phyloP scores from a whole-genome alignment of 2,329 filamentous ascomycete genomes.

The Alternaria brassicicola region DNA sequence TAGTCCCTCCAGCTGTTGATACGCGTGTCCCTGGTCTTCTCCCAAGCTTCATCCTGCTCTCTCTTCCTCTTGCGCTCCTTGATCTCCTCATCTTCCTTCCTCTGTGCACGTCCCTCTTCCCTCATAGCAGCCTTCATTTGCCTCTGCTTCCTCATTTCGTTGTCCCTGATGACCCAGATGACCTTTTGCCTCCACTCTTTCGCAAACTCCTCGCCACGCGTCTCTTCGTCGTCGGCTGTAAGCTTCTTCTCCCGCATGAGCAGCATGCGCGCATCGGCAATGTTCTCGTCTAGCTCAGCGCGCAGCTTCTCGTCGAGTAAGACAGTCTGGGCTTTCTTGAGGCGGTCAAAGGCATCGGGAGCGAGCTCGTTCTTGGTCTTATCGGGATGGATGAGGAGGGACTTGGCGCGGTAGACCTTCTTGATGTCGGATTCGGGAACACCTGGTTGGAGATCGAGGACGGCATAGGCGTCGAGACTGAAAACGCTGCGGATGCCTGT shows the following conservation, averaged over 20 bases:
- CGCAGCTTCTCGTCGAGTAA: conserved; percentile 95
- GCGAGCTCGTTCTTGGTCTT: conserved; percentile 91
- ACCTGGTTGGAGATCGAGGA: conserved; percentile 93
- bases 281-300: conserved; percentile 85
- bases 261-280: conserved; percentile 93
- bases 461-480: conserved; percentile 82
- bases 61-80: conserved; percentile 68
- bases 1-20: conserved; percentile 96
- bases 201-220: conserved; percentile 82
- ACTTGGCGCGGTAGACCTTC: conserved; percentile 90
- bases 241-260: conserved; percentile 94
- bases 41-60: conserved; percentile 94
- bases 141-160: conserved; percentile 81
- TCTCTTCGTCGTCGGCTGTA: conserved; percentile 84
- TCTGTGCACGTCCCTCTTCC: conserved; percentile 90
- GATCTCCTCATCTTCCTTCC: conserved; percentile 81
- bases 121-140: conserved; percentile 95
- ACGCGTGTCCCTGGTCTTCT: conserved; percentile 85
- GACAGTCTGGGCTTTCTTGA: conserved; percentile 91
- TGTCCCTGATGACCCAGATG: conserved; percentile 87
- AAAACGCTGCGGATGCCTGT: conserved; percentile 82
- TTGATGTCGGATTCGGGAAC: conserved; percentile 97
- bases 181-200: conserved; percentile 89
- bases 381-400: conserved; percentile 98
- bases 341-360: conserved; percentile 92